Base-by-base conservation (phyloP, 2,329 filamentous ascomycete genomes). In the Pezicula carpinea region DNA sequence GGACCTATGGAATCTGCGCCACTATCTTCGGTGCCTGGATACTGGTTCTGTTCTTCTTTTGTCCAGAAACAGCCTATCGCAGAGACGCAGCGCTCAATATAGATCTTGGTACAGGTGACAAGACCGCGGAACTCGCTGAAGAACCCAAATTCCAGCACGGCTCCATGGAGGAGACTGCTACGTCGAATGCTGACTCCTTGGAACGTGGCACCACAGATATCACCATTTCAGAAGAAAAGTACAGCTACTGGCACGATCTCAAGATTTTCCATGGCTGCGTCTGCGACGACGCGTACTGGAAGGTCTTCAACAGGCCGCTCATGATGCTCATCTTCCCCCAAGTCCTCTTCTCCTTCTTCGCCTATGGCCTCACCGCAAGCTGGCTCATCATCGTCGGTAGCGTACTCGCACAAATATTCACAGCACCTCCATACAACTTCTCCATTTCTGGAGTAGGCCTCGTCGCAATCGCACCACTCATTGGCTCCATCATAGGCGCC, bases 31-130 rank as follows among this genome's bases (percentile, higher is more conserved):
- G 67, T 13, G 52, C 66, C 3, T 62, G 71, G 15, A 48, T 71
- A 3, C 44, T 65, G 1, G 52, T 63, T 6, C 66, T 69, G 43
- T 70, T 66, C 53, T 71, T 71, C 51, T 58, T 71, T 45, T 66
- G 70, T 3, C 60, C 67, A 6, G 69, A 72, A 47, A 72, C 69
- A 13, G 68, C 66, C 0, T 70, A 62, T 31, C 46, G 46, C 11
- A 46, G 50, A 22, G 46, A 53, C 14, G 32, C 46, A 21, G 15
- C 39, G 15, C 35, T 48, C 22, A 53, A 53, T 29, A 53, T 32
- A 11, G 51, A 53, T 39, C 40, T 53, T 1, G 51, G 51, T 13
- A 53, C 43, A 4, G 48, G 46, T 5, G 48, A 53, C 21, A 50
- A 43, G 44, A 39, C 51, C 10, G 48, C 42, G 1, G 48, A 53